phyloP scores from a whole-genome alignment of 2,329 filamentous ascomycete species.

The Orbilia ellipsospora region DNA sequence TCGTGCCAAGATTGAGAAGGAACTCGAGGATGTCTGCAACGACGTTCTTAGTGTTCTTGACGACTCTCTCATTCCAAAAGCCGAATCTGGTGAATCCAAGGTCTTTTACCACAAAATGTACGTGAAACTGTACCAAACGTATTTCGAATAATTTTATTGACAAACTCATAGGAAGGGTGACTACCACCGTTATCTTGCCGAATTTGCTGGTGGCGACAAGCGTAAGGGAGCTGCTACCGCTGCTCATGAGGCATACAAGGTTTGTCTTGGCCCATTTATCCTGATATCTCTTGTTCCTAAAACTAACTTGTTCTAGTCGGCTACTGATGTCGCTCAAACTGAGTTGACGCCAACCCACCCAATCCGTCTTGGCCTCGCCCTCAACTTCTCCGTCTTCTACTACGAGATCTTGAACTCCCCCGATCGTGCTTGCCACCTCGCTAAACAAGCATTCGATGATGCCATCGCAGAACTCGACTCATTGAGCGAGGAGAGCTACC shows the following conservation, averaged over 20 bases:
- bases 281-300: background rate
- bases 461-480: constrained; percentile 99
- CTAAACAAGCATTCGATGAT: constrained; percentile 95
- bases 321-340: constrained; percentile 88
- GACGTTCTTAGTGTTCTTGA: constrained; percentile 96
- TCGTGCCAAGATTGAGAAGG: constrained; percentile 96
- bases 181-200: constrained; percentile 98
- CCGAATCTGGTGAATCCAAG: constrained; percentile 96
- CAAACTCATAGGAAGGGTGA: constrained; percentile 87
- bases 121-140: constrained; percentile 60
- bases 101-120: constrained; percentile 99
- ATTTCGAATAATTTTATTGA: constrained; percentile 9
- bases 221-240: constrained; percentile 94
- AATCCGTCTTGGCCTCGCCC: constrained; percentile 88
- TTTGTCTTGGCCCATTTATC: constrained; percentile 53
- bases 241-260: constrained; percentile 97
- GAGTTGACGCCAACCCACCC: constrained; percentile 91
- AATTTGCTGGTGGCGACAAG: constrained; percentile 93
- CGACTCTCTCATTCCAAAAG: constrained; percentile 91
- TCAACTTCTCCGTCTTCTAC: constrained; percentile 99
- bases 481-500: constrained; percentile 98
- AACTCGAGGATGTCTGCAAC: constrained; percentile 97
- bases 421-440: constrained; percentile 96
- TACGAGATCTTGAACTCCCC: constrained; percentile 99
- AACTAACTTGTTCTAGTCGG: constrained; percentile 65